A percentile compares a stretch with the other conserved stretches of the same genome.
These are phyloP conservation scores for Komagataella pastoris DNA, from an alignment of 805 yeast genomes.

Conservation along the genomic window DNA sequence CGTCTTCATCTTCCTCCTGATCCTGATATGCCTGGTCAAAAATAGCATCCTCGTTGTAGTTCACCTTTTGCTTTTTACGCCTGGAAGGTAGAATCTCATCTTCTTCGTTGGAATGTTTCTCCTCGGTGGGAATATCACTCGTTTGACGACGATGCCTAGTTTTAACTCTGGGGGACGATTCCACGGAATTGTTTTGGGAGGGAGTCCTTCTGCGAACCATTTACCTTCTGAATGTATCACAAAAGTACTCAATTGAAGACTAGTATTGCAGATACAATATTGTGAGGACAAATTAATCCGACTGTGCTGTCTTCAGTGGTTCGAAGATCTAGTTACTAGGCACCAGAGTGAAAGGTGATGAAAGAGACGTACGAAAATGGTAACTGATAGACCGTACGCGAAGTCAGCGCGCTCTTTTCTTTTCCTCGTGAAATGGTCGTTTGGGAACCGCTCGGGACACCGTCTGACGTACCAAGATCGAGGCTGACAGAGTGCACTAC, in stretches of 20 bases:
- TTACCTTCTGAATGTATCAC: not conserved
- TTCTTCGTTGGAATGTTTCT: not conserved
- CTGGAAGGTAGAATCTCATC: not conserved
- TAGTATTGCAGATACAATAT: not conserved
- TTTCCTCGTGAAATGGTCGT: not conserved
- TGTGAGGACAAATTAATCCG: not conserved
- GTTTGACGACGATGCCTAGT: not conserved
- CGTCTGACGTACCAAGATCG: not conserved
- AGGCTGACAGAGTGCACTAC: not conserved
- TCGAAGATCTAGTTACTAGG: not conserved
- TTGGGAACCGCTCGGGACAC: not conserved
- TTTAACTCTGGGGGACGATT: not conserved
- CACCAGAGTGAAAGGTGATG: not conserved
- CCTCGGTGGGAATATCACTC: not conserved
- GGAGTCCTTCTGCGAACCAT: not conserved
- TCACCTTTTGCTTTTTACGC: slow-evolving; percentile 1
- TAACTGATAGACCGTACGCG: not conserved
- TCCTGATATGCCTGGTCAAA: not conserved
- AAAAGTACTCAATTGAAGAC: not conserved
- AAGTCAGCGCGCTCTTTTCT: not conserved
- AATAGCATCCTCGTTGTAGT: slow-evolving; percentile 2
- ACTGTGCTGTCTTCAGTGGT: not conserved
- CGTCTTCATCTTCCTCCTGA: not conserved
- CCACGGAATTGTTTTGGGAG: not conserved
- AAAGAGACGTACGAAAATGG: not conserved